These are phyloP conservation scores for Sporothrix humicola DNA, from an alignment of 2,329 filamentous ascomycete genomes.

Conservation along the genomic window DNA sequence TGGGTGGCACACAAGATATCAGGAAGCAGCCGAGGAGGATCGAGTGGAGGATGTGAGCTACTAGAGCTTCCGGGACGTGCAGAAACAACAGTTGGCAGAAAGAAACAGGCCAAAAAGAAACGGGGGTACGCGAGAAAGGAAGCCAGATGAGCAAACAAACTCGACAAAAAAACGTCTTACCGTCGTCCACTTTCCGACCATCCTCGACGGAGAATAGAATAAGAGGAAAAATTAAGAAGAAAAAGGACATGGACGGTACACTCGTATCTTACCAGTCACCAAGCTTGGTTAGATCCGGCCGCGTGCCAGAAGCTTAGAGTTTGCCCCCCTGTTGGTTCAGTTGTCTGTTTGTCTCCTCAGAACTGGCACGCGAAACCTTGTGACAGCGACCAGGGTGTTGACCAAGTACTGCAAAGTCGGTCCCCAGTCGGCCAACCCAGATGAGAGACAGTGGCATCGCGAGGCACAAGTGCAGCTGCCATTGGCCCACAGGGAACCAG, in stretches of 20 bases:
- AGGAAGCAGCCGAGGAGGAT: slow-evolving; percentile 28
- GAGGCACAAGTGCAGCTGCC: slow-evolving; percentile 18
- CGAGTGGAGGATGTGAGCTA: slow-evolving; percentile 9
- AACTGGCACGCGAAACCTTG: slow-evolving; percentile 31
- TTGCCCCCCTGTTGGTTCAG: slow-evolving; percentile 23
- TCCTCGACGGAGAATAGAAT: neutral
- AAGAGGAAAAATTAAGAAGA: slow-evolving; percentile 4
- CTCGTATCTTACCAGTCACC: slow-evolving; percentile 13
- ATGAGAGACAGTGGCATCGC: slow-evolving; percentile 34
- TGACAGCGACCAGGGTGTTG: slow-evolving; percentile 25
- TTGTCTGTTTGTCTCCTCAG: slow-evolving; percentile 21
- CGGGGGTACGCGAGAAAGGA: slow-evolving; percentile 14
- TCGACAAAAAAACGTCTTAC: neutral
- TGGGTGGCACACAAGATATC: slow-evolving; percentile 32
- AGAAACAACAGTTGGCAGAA: neutral
- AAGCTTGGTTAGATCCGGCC: neutral
- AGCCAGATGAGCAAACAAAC: slow-evolving; percentile 16
- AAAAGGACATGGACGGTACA: slow-evolving; percentile 11
- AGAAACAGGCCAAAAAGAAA: neutral
- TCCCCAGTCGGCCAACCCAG: slow-evolving; percentile 4
- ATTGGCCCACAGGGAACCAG: slow-evolving; percentile 25
- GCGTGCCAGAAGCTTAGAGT: slow-evolving; percentile 29
- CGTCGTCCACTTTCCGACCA: neutral
- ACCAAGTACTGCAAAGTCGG: neutral
- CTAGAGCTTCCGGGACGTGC: slow-evolving; percentile 22